These are phyloP conservation scores for Mycoemilia scoparia DNA, from an alignment of 192 early-diverging fungal species.

Conservation along the genomic window DNA sequence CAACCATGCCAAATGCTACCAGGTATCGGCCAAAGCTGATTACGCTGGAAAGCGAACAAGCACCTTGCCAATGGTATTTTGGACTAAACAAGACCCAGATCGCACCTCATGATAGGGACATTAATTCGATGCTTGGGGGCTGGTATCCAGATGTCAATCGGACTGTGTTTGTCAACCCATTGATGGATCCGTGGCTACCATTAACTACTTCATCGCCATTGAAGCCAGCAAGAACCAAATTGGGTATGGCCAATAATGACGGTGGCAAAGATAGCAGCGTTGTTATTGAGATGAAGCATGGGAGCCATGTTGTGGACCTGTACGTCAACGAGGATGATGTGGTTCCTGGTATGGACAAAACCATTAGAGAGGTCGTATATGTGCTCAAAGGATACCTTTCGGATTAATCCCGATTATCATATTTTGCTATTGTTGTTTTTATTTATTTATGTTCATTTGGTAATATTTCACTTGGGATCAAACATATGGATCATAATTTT, in stretches of 20 bases:
- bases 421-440: too few species aligned
- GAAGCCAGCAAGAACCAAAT: too few species aligned
- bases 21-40: slow-evolving; percentile 25
- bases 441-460: too few species aligned
- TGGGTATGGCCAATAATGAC: slow-evolving; percentile 2
- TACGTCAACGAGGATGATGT: slow-evolving; percentile 8
- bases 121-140: slow-evolving; percentile 21
- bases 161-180: slow-evolving; percentile 47
- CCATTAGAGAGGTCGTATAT: too few species aligned
- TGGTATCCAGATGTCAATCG: slow-evolving; percentile 17
- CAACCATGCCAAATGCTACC: slow-evolving; percentile 17
- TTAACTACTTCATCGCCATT: slow-evolving; percentile 23
- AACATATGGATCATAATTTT: too few species aligned
- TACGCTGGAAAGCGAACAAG: slow-evolving; percentile 21
- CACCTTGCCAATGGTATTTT: slow-evolving; percentile 24
- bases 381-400: too few species aligned
- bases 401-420: too few species aligned
- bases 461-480: too few species aligned
- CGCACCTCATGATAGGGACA: slow-evolving; percentile 4
- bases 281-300: slow-evolving; percentile 21
- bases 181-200: slow-evolving; percentile 41
- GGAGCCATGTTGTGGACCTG: slow-evolving; percentile 25
- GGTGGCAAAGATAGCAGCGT: slow-evolving; percentile 8
- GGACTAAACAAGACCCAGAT: slow-evolving; percentile 6
- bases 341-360: slow-evolving; percentile 5